phyloP scores from a whole-genome alignment of 2,329 filamentous ascomycete species.

The Stagonosporopsis chrysanthemi region DNA sequence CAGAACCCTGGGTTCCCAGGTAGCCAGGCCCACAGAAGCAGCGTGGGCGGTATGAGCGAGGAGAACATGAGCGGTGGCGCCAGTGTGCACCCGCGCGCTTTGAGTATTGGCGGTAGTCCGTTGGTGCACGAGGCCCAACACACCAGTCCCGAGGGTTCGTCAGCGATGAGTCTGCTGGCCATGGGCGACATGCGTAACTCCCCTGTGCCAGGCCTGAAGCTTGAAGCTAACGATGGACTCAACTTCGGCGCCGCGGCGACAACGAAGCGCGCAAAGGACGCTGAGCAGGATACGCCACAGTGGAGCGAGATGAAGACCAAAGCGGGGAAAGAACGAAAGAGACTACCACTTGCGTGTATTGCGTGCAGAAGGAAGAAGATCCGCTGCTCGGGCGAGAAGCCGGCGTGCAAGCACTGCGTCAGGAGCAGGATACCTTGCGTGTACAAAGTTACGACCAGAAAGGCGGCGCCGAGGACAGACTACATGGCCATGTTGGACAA shows the following conservation, averaged over 20 bases:
- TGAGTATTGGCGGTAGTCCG: conserved; percentile 46
- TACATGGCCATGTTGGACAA: conserved; percentile 99
- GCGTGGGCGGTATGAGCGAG: conserved; percentile 43
- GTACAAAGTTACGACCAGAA: conserved; percentile 95
- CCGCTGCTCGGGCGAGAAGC: conserved; percentile 95
- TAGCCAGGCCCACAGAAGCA: conserved; percentile 38
- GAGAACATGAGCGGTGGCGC: conserved; percentile 38
- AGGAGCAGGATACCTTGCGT: conserved; percentile 93
- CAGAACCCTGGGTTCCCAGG: conserved; percentile 27
- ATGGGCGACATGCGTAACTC: conserved; percentile 42
- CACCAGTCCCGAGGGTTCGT: conserved; percentile 47
- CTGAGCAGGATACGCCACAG: conserved; percentile 48
- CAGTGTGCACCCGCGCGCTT: conserved; percentile 38
- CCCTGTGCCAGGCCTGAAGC: conserved; percentile 33
- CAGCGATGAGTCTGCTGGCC: conserved; percentile 39
- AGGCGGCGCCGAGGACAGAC: conserved; percentile 91
- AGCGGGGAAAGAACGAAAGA: conserved; percentile 93
- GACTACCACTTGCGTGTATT: conserved; percentile 91
- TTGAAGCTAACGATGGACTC: conserved; percentile 38
- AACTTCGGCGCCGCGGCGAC: conserved; percentile 34
- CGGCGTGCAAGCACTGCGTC: conserved; percentile 94
- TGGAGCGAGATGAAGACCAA: conserved; percentile 64
- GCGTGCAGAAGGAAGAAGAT: conserved; percentile 98
- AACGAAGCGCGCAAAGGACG: conserved; percentile 42
- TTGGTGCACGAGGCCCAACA: conserved; percentile 41